Evolutionary conservation across 2,329 filamentous ascomycete species (phyloP), one percentile per base, ranked within the genome.

Genomic region (Pseudogymnoascus sp.): DNA sequence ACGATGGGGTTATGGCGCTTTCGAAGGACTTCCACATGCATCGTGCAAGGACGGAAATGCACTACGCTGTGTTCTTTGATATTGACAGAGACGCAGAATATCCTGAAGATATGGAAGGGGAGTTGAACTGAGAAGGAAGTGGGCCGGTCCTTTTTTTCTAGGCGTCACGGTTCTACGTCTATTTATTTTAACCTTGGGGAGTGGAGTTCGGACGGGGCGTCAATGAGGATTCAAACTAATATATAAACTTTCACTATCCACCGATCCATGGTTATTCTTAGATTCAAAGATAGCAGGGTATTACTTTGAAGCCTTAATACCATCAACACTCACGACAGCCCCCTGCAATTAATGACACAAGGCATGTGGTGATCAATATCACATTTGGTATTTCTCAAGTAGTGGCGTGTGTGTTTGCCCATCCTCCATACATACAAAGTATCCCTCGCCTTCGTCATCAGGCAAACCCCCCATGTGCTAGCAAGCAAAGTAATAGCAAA

Each of bases 401-500:
- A 54, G 47, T 6, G 47, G 47, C 16, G 47, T 35, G 47, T 43
- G 20, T 54, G 47, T 54, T 2, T 54, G 47, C 47, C 9, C 16
- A 54, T 11, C n/a, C 8, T 54, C 47, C 47, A 54, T 54, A 35
- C 47, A 54, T 54, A 54, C 47, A 54, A 18, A 18, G 28, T 54
- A 33, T 35, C 28, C 16, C 47, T 14, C n/a, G 5, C 11, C 47
- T n/a, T 4, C 18, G 33, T 33, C 47, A 54, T 20, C 47, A 3
- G 47, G 16, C 47, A 16, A 16, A n/a, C 18, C 11, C 11, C 11
- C 33, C 28, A 5, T 25, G 47, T 54, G 28, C 47, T 33, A 20
- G 20, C 14, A 7, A 25, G 11, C 39, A 33, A 54, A 54, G 47
- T 28, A 33, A 35, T 12, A 18, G 47, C 47, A 33, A 35, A 18